Base-by-base conservation (phyloP, 805 yeast species). In the Yamadazyma ubonensis region DNA sequence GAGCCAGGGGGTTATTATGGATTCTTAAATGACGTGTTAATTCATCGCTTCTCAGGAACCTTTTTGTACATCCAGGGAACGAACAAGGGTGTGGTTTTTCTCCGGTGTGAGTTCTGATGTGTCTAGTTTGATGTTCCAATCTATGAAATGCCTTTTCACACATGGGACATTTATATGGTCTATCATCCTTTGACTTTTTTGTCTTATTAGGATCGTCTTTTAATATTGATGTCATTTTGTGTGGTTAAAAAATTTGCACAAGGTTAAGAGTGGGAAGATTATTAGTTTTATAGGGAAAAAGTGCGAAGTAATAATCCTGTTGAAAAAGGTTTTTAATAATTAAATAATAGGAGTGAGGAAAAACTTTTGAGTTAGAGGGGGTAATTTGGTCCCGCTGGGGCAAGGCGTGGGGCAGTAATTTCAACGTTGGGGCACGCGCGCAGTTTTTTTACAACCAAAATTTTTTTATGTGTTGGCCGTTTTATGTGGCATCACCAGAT, bases 31-130 rank as follows among this genome's bases (percentile, higher is more conserved):
- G 96, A 50, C 96, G 71, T 10, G 96, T 88, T 42, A 88, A 72
- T 64, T 88, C 96, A 63, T 89, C 96, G 19, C 82, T 73, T 46
- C 96, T 74, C 42, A 85, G 76, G 56, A 88, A 88, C 46, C 84
- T 72, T 61, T 89, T 87, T 39, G 79, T 61, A 63, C 96, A 88
- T n/a, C 86, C 86, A 1, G 93, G 89, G 51, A 76, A 87, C 14
- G 80, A 75, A 62, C 96, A 88, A 36, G 79, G 81, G 57, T 86
- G 93, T 2, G 96, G 96, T 58, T 87, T 86, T 59, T 88, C 96
- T 35, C 96, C 96, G 0, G 96, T 88, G 64, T 88, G 96, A 7
- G 96, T 88, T 42, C 96, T 71, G 50, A 89, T 83, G 59, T 88
- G 96, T 50, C 96, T 75, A 9, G 95, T 88, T 57, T 86, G 95